Conservation (phyloP, 2,329 filamentous ascomycete genomes). For the Cercospora janseana region DNA sequence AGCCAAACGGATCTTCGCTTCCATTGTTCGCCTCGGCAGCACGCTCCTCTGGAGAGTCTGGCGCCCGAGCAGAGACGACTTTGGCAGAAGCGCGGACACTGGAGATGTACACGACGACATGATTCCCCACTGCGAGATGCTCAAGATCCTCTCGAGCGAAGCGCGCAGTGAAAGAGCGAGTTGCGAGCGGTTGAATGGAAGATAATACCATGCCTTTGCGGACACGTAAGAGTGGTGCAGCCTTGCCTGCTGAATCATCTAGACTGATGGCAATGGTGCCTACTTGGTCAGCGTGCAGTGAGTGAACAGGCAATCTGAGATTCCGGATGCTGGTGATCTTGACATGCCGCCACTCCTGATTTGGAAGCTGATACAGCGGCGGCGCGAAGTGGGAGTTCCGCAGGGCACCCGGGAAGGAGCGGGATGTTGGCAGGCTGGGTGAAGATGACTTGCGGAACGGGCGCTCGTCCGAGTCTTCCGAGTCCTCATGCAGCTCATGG, state of each 20-base stretch:
- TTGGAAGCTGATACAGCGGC: constrained; percentile 29
- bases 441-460: constrained; percentile 26
- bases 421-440: constrained; percentile 42
- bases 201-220: constrained; percentile 81
- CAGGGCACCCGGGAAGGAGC: constrained; percentile 50
- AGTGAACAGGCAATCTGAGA: constrained; percentile 75
- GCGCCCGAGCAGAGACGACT: constrained; percentile 52
- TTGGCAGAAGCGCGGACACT: constrained; percentile 81
- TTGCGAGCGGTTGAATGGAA: constrained; percentile 56
- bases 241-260: constrained; percentile 38
- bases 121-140: constrained; percentile 63
- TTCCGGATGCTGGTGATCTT: constrained; percentile 84
- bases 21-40: neutral
- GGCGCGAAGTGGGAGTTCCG: constrained; percentile 31
- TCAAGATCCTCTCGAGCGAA: constrained; percentile 66
- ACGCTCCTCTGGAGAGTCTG: constrained; percentile 28
- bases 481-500: constrained; percentile 35
- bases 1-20: constrained; percentile 27
- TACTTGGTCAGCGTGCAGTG: constrained; percentile 75
- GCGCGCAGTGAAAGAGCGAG: constrained; percentile 56
- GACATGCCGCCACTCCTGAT: constrained; percentile 74
- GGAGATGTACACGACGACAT: constrained; percentile 80
- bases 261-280: constrained; percentile 79
- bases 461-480: constrained; percentile 38
- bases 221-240: constrained; percentile 42